Base-by-base conservation (phyloP, 371 early-diverging fungal species). In the Dichotomocladium elegans region DNA sequence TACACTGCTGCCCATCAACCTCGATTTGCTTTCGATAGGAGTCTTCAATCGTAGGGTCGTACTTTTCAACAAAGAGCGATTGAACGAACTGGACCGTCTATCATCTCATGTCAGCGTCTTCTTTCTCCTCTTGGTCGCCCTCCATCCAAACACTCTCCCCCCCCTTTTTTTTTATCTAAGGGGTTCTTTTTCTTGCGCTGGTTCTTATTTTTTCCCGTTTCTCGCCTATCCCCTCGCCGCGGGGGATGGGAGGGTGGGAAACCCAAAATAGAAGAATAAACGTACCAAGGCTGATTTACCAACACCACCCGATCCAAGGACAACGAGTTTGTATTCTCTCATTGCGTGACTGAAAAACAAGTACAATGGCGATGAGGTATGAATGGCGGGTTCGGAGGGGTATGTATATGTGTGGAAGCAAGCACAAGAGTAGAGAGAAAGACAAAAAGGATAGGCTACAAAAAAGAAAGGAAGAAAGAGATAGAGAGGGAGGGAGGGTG, bases 61-160 rank as follows among this genome's bases (percentile, higher is more conserved):
- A 93, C 63, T 89, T 86, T 49, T 91, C 93, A 27, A 92, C 91
- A 69, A 92, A 93, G 29, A 91, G 87, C 7, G 86, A 85, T 66
- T 93, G 94, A 28, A 93, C 92, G 65, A 92, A 93, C 67, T 93
- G 92, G n/a, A 93, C 91, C 3, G 94, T 93, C 91, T 25, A 1
- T 40, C 24, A n/a, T n/a, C n/a, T n/a, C n/a, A n/a, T n/a, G n/a
- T n/a, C n/a, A n/a, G n/a, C n/a, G n/a, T n/a, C n/a, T n/a, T n/a
- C n/a, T n/a, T n/a, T n/a, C n/a, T n/a, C n/a, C n/a, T n/a, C n/a
- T n/a, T n/a, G n/a, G n/a, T n/a, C n/a, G n/a, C n/a, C n/a, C n/a
- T n/a, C n/a, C n/a, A n/a, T n/a, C n/a, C n/a, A n/a, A n/a, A n/a
- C n/a, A n/a, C n/a, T n/a, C n/a, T n/a, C n/a, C n/a, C n/a, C n/a